Evolutionary conservation across 2,329 filamentous ascomycete species (phyloP).

Genomic region (Chaetomium globosum): DNA sequence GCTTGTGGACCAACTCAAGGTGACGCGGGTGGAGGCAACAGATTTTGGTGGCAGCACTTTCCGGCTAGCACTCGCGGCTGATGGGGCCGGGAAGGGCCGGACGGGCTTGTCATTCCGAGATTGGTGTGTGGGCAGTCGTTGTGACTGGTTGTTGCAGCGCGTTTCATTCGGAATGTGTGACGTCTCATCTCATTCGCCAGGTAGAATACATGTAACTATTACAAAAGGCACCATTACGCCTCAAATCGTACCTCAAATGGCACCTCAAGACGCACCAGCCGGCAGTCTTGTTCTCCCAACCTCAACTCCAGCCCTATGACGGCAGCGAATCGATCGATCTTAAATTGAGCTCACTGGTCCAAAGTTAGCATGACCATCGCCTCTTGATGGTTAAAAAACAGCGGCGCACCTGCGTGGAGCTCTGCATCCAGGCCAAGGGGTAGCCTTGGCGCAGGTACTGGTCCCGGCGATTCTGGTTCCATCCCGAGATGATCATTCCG

Average conservation of each 20-base stretch:
- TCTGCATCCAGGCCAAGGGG: constrained; percentile 17
- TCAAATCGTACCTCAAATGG: neutral
- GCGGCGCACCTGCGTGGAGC: constrained; percentile 8
- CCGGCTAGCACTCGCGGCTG: no score
- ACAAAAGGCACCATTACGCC: neutral
- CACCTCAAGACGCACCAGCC: neutral
- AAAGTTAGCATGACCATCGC: neutral
- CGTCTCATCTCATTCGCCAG: neutral
- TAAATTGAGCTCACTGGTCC: neutral
- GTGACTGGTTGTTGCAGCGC: neutral
- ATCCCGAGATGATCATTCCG: constrained; percentile 11
- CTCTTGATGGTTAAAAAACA: neutral
- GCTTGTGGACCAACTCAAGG: no score
- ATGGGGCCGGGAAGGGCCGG: no score
- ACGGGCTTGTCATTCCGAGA: neutral
- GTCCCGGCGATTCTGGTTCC: constrained; percentile 9
- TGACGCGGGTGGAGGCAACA: no score
- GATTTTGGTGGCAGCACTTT: no score
- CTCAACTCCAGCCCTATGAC: neutral
- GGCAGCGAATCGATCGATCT: neutral
- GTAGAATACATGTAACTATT: constrained; percentile 1
- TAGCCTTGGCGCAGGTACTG: constrained; percentile 19
- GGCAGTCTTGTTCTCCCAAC: neutral
- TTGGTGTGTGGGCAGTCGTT: neutral
- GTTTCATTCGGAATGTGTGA: neutral